phyloP scores from a whole-genome alignment of 2,329 filamentous ascomycete genomes.

The Aaosphaeria arxii region DNA sequence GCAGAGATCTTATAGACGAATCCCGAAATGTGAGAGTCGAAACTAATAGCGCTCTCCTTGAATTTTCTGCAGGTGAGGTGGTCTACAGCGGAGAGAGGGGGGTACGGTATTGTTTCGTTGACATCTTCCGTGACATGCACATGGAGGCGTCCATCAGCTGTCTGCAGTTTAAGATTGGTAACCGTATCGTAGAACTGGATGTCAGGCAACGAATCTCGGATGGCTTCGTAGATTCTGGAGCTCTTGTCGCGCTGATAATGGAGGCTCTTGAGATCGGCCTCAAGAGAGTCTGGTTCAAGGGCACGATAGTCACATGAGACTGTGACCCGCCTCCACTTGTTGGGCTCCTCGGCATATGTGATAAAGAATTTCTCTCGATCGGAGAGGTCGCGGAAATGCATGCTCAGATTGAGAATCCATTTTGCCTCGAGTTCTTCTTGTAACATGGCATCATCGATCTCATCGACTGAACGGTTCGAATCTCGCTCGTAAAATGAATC shows the following conservation, averaged over 20 bases:
- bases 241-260: conserved; percentile 90
- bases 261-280: conserved; percentile 74
- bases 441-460: conserved; percentile 59
- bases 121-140: conserved; percentile 98
- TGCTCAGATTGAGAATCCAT: conserved; percentile 97
- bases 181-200: conserved; percentile 97
- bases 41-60: conserved; percentile 72
- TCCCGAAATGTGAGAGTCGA: conserved; percentile 90
- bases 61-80: conserved; percentile 63
- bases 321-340: conserved; percentile 81
- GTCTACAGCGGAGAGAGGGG: conserved; percentile 66
- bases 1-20: conserved; percentile 93
- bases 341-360: conserved; percentile 80
- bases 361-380: conserved; percentile 97
- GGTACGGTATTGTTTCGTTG: conserved; percentile 91
- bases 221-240: conserved; percentile 87
- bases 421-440: conserved; percentile 78
- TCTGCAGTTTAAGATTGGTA: conserved; percentile 92
- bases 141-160: conserved; percentile 80
- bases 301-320: conserved; percentile 90
- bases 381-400: conserved; percentile 94
- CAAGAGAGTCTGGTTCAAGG: conserved; percentile 76
- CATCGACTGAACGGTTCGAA: conserved; percentile 29
- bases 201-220: conserved; percentile 85
- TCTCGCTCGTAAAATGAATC: conserved; percentile 29